Evolutionary conservation across 345 rosid species (phyloP).

Genomic region (Eucalyptus cloeziana): DNA sequence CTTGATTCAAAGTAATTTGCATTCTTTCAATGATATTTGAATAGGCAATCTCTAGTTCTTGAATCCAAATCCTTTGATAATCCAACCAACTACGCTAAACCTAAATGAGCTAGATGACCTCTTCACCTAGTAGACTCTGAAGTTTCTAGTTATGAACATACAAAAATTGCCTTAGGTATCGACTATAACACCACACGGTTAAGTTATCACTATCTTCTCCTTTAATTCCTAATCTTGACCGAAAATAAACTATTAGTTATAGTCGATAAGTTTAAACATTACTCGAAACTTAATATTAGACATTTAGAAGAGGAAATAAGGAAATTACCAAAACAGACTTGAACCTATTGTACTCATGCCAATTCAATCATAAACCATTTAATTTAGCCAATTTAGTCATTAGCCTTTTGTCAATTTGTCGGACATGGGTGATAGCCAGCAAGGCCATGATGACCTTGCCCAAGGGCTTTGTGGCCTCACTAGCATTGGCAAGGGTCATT

Average conservation of each 20-base stretch:
- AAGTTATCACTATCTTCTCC: neutral
- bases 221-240: neutral
- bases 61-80: neutral
- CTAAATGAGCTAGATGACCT: neutral
- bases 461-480: no score
- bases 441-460: no score
- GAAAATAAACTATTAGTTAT: neutral
- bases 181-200: neutral
- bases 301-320: neutral
- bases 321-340: neutral
- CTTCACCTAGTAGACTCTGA: neutral
- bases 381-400: neutral
- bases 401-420: neutral
- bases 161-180: neutral
- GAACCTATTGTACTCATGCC: neutral
- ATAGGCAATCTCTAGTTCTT: neutral
- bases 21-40: neutral
- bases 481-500: fast-evolving
- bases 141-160: neutral
- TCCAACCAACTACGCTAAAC: neutral
- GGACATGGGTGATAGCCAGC: no score
- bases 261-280: neutral
- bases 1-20: neutral
- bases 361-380: neutral
- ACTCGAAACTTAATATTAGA: no score